These are phyloP conservation scores for Fusarium foetens DNA, from an alignment of 2,329 filamentous ascomycete species.

Conservation along the genomic window DNA sequence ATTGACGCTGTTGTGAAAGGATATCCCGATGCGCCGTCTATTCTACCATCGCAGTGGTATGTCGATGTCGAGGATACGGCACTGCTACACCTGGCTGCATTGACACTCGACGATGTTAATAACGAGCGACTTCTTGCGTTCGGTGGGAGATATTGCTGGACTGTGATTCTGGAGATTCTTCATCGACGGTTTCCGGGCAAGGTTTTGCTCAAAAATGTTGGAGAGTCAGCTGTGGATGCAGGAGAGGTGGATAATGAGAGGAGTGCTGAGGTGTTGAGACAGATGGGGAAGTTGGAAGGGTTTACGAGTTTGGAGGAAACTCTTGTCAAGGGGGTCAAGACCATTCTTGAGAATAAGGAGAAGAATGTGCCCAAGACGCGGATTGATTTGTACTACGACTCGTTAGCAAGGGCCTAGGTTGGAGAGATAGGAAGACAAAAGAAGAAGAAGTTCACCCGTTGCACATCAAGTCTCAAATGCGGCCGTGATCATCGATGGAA, in stretches of 20 bases:
- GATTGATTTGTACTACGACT: not conserved
- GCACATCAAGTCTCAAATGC: not conserved
- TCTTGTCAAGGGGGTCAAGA: not conserved
- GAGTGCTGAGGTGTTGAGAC: not conserved
- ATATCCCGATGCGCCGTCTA: not conserved
- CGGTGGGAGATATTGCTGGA: not conserved
- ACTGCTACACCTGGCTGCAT: fast-evolving
- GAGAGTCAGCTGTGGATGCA: not conserved
- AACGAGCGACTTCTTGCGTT: not conserved
- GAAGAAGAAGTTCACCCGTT: too few relatives aligned
- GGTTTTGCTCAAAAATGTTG: fast-evolving
- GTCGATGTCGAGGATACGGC: not conserved
- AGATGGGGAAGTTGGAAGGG: fast-evolving
- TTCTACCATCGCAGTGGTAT: not conserved
- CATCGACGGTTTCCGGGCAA: not conserved
- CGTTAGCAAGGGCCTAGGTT: not conserved
- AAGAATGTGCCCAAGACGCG: not conserved
- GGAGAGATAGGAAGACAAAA: too few relatives aligned
- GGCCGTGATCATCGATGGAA: fast-evolving
- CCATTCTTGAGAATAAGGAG: fast-evolving
- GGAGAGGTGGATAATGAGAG: not conserved
- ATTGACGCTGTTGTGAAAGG: not conserved
- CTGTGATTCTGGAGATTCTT: not conserved
- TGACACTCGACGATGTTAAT: not conserved
- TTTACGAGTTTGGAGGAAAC: fast-evolving